phyloP scores from a whole-genome alignment of 345 rosid species.

The Moringa oleifera region DNA sequence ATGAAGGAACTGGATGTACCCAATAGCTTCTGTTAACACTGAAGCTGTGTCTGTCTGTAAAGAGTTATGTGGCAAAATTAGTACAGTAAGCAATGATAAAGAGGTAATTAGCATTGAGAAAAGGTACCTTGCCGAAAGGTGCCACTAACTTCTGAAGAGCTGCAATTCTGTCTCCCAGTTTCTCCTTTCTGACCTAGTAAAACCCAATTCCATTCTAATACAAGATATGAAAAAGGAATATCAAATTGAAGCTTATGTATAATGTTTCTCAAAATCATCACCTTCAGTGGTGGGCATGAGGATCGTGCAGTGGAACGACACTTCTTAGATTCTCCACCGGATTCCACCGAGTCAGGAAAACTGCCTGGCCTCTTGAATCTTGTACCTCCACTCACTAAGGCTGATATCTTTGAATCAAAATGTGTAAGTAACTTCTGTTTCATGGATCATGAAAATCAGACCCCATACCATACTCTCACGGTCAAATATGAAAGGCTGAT shows the following conservation, averaged over 20 bases:
- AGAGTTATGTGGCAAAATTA: neutral
- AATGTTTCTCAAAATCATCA: slow-evolving; percentile 3
- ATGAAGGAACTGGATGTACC: slow-evolving; percentile 61
- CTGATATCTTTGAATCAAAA: slow-evolving; percentile 2
- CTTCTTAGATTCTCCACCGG: slow-evolving; percentile 15
- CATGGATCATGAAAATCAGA: too few species aligned
- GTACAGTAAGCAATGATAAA: slow-evolving; percentile 7
- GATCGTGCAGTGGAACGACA: slow-evolving; percentile 20
- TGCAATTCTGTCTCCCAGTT: slow-evolving; percentile 59
- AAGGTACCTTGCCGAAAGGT: slow-evolving; percentile 62
- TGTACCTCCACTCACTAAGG: slow-evolving; percentile 8
- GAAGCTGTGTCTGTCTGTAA: slow-evolving; percentile 71
- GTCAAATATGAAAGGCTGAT: neutral
- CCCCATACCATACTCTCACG: neutral
- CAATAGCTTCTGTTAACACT: slow-evolving; percentile 61
- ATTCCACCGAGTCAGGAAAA: slow-evolving; percentile 18
- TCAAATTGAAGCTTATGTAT: neutral
- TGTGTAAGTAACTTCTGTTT: neutral
- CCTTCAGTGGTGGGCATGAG: slow-evolving; percentile 31
- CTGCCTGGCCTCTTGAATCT: slow-evolving; percentile 16
- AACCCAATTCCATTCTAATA: neutral
- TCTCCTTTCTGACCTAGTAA: slow-evolving; percentile 47
- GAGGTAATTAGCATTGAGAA: slow-evolving; percentile 9
- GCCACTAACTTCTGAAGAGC: slow-evolving; percentile 68
- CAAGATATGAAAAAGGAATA: neutral